Evolutionary conservation across 2,329 filamentous ascomycete species (phyloP).

Genomic region (Ceratocystis harringtonii): DNA sequence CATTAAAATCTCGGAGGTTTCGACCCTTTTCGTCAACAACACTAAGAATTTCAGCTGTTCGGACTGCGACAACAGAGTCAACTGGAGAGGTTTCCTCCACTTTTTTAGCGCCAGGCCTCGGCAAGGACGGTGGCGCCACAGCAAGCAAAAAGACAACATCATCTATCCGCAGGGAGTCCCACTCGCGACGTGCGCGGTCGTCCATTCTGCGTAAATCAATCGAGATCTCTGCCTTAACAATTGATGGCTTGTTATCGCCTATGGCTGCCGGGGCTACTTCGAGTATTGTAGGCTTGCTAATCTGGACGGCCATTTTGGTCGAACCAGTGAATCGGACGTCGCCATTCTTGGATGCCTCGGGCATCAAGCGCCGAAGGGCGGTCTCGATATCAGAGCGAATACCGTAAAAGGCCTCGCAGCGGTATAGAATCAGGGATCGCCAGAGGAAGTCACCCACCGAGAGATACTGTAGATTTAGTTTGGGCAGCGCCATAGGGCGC

Average conservation of each 20-base stretch:
- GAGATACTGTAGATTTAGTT: constrained; percentile 88
- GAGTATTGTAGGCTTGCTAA: constrained; percentile 70
- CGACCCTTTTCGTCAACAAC: constrained; percentile 75
- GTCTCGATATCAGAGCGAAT: constrained; percentile 84
- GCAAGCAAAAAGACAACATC: constrained; percentile 82
- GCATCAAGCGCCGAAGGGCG: constrained; percentile 62
- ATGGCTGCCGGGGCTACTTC: constrained; percentile 74
- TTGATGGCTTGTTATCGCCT: constrained; percentile 66
- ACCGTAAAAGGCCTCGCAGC: constrained; percentile 83
- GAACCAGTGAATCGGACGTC: constrained; percentile 64
- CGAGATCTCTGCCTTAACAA: constrained; percentile 71
- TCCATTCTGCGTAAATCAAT: constrained; percentile 71
- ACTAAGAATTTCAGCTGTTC: constrained; percentile 74
- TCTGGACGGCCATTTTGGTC: constrained; percentile 82
- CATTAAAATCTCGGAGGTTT: constrained; percentile 46
- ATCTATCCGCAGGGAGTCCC: constrained; percentile 74
- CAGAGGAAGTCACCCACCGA: constrained; percentile 94
- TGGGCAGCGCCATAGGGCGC: constrained; percentile 75
- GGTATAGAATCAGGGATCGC: constrained; percentile 78
- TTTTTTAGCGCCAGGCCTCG: constrained; percentile 40
- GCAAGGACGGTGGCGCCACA: constrained; percentile 30
- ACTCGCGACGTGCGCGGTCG: constrained; percentile 63
- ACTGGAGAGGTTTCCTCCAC: constrained; percentile 41
- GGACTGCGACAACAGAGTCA: constrained; percentile 48
- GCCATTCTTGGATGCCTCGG: constrained; percentile 48